phyloP scores from a whole-genome alignment of 2,329 filamentous ascomycete species.

The Aspergillus melleus region DNA sequence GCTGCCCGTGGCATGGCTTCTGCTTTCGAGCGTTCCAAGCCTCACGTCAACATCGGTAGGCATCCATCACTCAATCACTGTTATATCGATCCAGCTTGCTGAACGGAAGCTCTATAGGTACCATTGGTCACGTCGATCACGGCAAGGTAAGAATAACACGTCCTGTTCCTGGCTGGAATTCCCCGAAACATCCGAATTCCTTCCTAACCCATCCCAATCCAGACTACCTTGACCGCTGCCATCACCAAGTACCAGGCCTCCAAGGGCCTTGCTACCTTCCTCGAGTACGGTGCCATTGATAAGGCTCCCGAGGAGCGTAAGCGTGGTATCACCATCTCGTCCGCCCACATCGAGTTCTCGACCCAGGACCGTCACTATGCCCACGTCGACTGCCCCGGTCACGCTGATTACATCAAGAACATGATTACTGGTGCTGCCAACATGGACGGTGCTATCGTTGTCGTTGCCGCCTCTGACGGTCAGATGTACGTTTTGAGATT shows the following conservation, averaged over 20 bases:
- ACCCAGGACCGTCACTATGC: conserved; percentile 96
- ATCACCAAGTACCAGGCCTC: conserved; percentile 98
- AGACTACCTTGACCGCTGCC: conserved; percentile 97
- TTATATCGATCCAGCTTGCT: background rate
- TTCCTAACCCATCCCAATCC: conserved; percentile 21
- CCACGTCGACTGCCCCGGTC: conserved; percentile 98
- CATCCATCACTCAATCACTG: background rate
- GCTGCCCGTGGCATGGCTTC: conserved; percentile 58
- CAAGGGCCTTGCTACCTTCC: conserved; percentile 90
- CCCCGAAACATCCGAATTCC: conserved; percentile 8
- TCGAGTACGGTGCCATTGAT: conserved; percentile 97
- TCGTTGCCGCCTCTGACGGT: conserved; percentile 95
- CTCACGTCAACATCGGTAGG: conserved; percentile 95
- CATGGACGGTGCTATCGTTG: conserved; percentile 99
- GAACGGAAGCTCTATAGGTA: conserved; percentile 56
- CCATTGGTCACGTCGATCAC: conserved; percentile 99
- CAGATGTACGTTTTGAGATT: conserved; percentile 68
- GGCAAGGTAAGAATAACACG: conserved; percentile 71
- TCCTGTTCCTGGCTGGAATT: conserved; percentile 2
- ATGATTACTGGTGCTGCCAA: conserved; percentile 99
- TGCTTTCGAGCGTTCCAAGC: conserved; percentile 84
- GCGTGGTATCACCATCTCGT: conserved; percentile 99
- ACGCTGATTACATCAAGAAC: conserved; percentile 99
- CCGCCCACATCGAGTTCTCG: conserved; percentile 96
- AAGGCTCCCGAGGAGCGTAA: conserved; percentile 99